These are phyloP conservation scores for Geum urbanum DNA, from an alignment of 306 rosid genomes.

Conservation along the genomic window DNA sequence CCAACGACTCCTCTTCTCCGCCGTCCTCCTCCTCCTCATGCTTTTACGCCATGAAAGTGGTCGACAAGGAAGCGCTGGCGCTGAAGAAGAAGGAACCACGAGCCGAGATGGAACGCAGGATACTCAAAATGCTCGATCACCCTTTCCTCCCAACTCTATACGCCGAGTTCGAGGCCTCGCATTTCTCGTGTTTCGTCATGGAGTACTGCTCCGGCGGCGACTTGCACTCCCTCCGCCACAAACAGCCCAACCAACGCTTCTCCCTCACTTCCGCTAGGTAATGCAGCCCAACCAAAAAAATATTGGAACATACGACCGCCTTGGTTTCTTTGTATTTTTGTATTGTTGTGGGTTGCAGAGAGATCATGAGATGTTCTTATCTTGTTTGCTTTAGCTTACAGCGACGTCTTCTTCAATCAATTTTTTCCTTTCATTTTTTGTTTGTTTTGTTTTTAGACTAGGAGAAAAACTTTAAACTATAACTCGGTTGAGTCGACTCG, in stretches of 20 bases:
- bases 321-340: constrained; percentile 15
- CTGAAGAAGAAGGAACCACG: constrained; percentile 71
- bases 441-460: too few relatives aligned
- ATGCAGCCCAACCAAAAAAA: neutral
- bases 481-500: constrained; percentile 14
- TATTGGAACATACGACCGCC: neutral
- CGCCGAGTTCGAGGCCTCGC: constrained; percentile 91
- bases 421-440: neutral
- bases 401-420: constrained; percentile 27
- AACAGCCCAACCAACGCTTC: constrained; percentile 64
- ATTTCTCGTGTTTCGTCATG: constrained; percentile 94
- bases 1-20: neutral
- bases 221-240: constrained; percentile 79
- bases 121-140: constrained; percentile 90
- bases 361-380: constrained; percentile 28
- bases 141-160: constrained; percentile 84
- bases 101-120: constrained; percentile 90
- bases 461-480: neutral
- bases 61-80: constrained; percentile 78
- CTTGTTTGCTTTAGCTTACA: constrained; percentile 32
- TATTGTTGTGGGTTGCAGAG: constrained; percentile 16
- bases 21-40: constrained; percentile 17
- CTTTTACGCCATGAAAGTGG: constrained; percentile 90
- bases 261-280: constrained; percentile 83
- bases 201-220: constrained; percentile 96